Evolutionary conservation across 805 yeast genomes (phyloP), one percentile per base, ranked within the genome.

Genomic region (Lipomyces oligophaga): DNA sequence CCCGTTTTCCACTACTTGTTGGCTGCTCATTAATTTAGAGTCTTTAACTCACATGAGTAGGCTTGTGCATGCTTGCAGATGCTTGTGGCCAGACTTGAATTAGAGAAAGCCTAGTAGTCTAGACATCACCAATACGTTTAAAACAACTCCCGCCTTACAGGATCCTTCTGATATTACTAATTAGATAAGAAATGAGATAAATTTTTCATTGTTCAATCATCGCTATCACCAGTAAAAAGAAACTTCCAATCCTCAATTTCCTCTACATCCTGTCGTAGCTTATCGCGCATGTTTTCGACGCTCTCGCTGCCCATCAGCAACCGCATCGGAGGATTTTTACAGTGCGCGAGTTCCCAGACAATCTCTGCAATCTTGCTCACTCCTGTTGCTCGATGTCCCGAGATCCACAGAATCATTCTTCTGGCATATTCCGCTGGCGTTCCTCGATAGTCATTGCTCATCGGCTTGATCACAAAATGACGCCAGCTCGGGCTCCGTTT

Each of bases 211-310:
- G n/a, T 26, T 24, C 28, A 32, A 3, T 38, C 51, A 20, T 45
- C 57, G 28, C 37, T 50, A 28, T 55, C 63, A n/a, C n/a, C n/a
- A n/a, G n/a, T n/a, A 50, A 45, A 63, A 35, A 65, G 34, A 52
- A 57, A 64, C 58, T 61, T 64, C 68, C 68, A 65, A 38, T 65
- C 68, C 48, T 65, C 68, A n/a, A 64, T 58, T 43, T 65, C 68
- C 49, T 65, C 68, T 15, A 60, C 58, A 20, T 41, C 50, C 34
- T 57, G 51, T 26, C 68, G 48, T 43, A 65, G 45, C 53, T 61
- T 57, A 38, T 63, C 62, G n/a, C 54, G 55, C 43, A 59, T 51
- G 15, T 49, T 52, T 21, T 52, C 54, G 6, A 55, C 52, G 8
- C 65, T 61, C 32, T 60, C 59, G n/a, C 58, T 28, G 5, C 66